Conservation (phyloP, 164 flowering plant genomes). For the Saururus chinensis region DNA sequence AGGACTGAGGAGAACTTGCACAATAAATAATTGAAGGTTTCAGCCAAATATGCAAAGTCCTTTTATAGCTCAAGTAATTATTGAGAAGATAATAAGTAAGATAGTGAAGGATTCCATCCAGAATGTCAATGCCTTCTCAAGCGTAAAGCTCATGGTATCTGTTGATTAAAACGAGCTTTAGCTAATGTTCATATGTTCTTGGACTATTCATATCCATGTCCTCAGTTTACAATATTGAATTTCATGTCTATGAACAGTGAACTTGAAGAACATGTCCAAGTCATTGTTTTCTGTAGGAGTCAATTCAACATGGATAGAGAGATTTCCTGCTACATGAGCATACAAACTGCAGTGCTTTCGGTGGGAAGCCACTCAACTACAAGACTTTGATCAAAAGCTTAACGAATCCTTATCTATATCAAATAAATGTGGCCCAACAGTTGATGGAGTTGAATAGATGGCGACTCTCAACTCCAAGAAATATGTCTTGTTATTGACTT, state of each 20-base stretch:
- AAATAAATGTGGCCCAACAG: background rate
- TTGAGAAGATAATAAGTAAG: too few species aligned
- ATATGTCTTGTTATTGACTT: background rate
- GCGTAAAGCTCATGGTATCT: too few species aligned
- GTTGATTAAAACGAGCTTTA: too few species aligned
- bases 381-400: background rate
- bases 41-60: background rate
- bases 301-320: too few species aligned
- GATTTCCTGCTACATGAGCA: background rate
- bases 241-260: too few species aligned
- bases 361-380: background rate
- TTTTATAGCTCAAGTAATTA: too few species aligned
- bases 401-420: background rate
- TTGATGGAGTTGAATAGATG: background rate
- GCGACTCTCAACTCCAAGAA: background rate
- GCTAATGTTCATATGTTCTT: too few species aligned
- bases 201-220: too few species aligned
- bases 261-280: background rate
- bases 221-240: too few species aligned
- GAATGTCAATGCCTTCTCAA: too few species aligned
- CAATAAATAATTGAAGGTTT: background rate
- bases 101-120: too few species aligned
- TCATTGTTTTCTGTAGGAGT: background rate
- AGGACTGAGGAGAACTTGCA: background rate
- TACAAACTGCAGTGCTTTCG: background rate